Evolutionary conservation across 1,284 basidiomycete species (phyloP).

Genomic region (Ustilago esculenta): DNA sequence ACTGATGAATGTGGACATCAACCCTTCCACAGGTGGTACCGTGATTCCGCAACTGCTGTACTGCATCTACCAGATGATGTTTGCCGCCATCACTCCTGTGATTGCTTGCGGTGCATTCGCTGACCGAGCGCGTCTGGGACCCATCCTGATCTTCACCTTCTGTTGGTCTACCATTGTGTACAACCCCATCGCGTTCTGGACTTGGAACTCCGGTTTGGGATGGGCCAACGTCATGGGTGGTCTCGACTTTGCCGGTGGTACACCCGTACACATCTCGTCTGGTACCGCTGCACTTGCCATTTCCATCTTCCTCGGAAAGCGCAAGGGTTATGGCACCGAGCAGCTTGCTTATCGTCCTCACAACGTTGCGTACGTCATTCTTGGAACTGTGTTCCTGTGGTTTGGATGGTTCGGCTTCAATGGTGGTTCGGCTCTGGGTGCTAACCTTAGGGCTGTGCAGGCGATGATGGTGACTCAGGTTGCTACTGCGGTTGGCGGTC

Average conservation of each 20-base stretch:
- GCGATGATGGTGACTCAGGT: constrained; percentile 69
- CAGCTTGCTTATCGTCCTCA: constrained; percentile 68
- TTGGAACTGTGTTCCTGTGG: constrained; percentile 69
- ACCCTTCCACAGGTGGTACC: constrained; percentile 72
- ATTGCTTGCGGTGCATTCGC: constrained; percentile 91
- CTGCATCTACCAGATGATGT: constrained; percentile 88
- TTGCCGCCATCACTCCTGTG: constrained; percentile 75
- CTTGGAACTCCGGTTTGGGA: constrained; percentile 63
- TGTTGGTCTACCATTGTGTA: constrained; percentile 92
- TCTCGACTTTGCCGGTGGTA: constrained; percentile 69
- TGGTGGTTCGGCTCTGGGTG: constrained; percentile 67
- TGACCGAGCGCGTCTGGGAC: constrained; percentile 87
- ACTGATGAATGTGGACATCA: constrained; percentile 80
- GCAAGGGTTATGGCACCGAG: constrained; percentile 69
- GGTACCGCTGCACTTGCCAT: constrained; percentile 67
- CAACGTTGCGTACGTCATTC: constrained; percentile 66
- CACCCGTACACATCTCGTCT: constrained; percentile 68
- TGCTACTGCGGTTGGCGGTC: constrained; percentile 79
- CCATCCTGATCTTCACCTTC: constrained; percentile 84
- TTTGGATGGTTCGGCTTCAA: constrained; percentile 68
- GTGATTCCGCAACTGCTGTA: constrained; percentile 81
- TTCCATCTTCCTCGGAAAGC: constrained; percentile 67
- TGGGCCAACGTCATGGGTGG: constrained; percentile 65
- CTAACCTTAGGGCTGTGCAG: constrained; percentile 68
- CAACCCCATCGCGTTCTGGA: constrained; percentile 67